Conservation (phyloP, 2,329 filamentous ascomycete species). For the Trichophyton equinum region DNA sequence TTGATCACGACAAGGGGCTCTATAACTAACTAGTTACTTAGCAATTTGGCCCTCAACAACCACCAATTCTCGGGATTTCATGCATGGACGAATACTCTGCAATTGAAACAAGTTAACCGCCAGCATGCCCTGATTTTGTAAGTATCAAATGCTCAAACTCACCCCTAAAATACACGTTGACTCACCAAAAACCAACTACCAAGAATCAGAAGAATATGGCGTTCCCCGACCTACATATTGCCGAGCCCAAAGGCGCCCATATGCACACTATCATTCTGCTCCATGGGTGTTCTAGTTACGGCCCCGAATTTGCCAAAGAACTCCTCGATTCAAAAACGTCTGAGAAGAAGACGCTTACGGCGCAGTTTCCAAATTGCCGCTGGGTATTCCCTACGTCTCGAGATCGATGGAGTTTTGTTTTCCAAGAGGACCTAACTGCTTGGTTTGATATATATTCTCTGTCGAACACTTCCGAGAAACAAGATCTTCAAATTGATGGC, state of each 20-base stretch:
- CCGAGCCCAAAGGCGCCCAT: conserved; percentile 10
- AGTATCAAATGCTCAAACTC: no score
- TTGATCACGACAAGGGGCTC: no score
- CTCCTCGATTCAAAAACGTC: conserved; percentile 30
- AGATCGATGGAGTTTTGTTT: conserved; percentile 27
- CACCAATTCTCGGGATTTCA: no score
- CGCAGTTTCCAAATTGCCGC: conserved; percentile 22
- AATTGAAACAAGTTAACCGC: no score
- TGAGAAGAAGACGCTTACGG: conserved; percentile 21
- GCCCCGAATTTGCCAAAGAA: conserved; percentile 37
- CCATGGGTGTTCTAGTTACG: conserved; percentile 38
- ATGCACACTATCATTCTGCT: conserved; percentile 23
- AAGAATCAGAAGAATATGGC: not conserved
- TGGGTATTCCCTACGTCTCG: conserved; percentile 39
- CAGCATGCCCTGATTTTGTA: no score
- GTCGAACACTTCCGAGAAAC: conserved; percentile 23
- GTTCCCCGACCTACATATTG: conserved; percentile 14
- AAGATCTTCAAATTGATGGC: conserved; percentile 29
- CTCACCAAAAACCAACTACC: not conserved
- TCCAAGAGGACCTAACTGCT: conserved; percentile 36
- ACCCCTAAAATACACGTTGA: no score
- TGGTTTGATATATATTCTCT: conserved; percentile 41
- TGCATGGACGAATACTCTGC: no score
- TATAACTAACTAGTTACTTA: no score
- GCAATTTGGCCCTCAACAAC: no score